A percentile compares a stretch with the other conserved stretches of the same genome.
Conservation (phyloP, 176 grass and related monocot genomes). For the Olyra latifolia region DNA sequence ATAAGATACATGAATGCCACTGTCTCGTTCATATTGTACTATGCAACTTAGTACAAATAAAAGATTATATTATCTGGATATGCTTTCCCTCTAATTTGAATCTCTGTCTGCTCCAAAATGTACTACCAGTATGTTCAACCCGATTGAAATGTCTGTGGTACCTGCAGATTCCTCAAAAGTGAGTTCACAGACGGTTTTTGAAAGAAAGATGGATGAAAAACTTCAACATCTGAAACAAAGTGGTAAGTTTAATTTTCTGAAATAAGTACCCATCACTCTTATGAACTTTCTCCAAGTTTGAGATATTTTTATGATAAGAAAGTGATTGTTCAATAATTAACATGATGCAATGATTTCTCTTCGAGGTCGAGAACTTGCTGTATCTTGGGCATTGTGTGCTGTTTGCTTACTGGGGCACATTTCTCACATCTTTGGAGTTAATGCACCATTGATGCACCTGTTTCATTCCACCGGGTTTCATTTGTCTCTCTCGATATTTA, state of each 20-base stretch:
- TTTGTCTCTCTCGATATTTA: constrained; percentile 89
- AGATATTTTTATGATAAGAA: neutral
- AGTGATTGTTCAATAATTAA: constrained; percentile 1
- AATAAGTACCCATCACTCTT: constrained; percentile 30
- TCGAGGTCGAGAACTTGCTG: constrained; percentile 89
- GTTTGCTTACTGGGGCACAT: constrained; percentile 84
- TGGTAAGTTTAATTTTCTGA: constrained; percentile 49
- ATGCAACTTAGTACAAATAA: neutral
- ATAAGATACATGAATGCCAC: constrained; percentile 18
- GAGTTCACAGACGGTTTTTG: constrained; percentile 56
- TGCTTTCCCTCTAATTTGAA: neutral
- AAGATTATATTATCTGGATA: neutral
- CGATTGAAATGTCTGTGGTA: constrained; percentile 28
- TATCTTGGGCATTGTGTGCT: constrained; percentile 95
- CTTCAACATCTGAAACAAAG: constrained; percentile 81
- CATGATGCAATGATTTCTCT: constrained; percentile 20
- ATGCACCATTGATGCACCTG: constrained; percentile 59
- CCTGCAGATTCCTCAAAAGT: constrained; percentile 74
- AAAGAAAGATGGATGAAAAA: constrained; percentile 95
- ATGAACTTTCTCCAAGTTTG: constrained; percentile 6
- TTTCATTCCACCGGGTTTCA: constrained; percentile 93
- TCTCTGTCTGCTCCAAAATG: neutral
- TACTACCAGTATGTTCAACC: constrained; percentile 7
- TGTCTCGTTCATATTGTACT: constrained; percentile 8
- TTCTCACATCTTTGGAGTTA: constrained; percentile 76